Percentiles rank a stretch among this genome's conserved stretches.
Evolutionary conservation across 1,284 basidiomycete species (phyloP).

Genomic region (Gastroboletus turbinatus): DNA sequence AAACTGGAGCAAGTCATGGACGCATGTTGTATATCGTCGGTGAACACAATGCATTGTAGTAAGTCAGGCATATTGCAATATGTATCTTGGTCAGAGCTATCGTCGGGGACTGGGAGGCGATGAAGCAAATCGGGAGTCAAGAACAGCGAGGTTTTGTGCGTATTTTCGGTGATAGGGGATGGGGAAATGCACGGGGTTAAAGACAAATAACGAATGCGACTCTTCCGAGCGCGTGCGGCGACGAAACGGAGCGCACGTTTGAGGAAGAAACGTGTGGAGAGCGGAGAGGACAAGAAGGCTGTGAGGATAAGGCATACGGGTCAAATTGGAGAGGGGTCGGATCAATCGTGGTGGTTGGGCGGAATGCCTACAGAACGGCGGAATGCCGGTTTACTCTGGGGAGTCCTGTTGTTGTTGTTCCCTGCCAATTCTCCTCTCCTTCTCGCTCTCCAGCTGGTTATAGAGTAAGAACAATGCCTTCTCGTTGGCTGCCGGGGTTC

Average conservation of each 20-base stretch:
- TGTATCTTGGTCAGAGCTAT: conserved; percentile 31
- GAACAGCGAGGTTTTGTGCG: conserved; percentile 30
- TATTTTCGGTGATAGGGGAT: conserved; percentile 24
- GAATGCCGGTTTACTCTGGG: conserved; percentile 41
- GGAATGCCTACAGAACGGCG: background rate
- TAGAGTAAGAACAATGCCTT: conserved; percentile 97
- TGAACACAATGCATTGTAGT: conserved; percentile 37
- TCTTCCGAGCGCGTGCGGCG: conserved; percentile 14
- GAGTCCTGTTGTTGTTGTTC: conserved; percentile 69
- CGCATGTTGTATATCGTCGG: conserved; percentile 34
- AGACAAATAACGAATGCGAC: conserved; percentile 28
- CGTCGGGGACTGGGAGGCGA: conserved; percentile 16
- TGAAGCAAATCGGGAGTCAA: conserved; percentile 29
- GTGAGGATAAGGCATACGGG: conserved; percentile 27
- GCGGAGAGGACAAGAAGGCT: conserved; percentile 31
- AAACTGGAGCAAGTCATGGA: conserved; percentile 19
- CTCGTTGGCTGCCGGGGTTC: conserved; percentile 94
- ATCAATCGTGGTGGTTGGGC: conserved; percentile 12
- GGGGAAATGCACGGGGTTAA: conserved; percentile 26
- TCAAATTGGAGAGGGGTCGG: conserved; percentile 15
- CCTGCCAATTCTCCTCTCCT: conserved; percentile 84
- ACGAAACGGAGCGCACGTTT: conserved; percentile 13
- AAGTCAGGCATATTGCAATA: conserved; percentile 33
- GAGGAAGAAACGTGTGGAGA: conserved; percentile 13
- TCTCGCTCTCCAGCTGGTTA: conserved; percentile 95